phyloP scores from a whole-genome alignment of 139 green algal genomes.

The Picochlorum sp. region DNA sequence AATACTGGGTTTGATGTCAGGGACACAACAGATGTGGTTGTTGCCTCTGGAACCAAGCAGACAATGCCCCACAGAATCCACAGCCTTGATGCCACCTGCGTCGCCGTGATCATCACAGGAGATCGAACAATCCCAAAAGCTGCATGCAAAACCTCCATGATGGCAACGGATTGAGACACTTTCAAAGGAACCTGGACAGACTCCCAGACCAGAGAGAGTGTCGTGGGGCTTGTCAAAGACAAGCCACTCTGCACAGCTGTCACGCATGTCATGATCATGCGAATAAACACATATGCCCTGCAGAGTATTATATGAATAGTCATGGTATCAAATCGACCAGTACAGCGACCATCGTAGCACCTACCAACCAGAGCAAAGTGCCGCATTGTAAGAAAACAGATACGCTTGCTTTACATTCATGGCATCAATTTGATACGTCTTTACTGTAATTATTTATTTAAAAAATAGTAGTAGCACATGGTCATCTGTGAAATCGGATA shows the following conservation, averaged over 20 bases:
- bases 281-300: constrained; percentile 61
- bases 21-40: constrained; percentile 15
- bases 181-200: constrained; percentile 64
- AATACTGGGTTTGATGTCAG: neutral
- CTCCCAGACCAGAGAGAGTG: constrained; percentile 22
- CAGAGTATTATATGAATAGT: neutral
- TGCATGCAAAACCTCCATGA: constrained; percentile 80
- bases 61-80: constrained; percentile 83
- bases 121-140: constrained; percentile 68
- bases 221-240: neutral
- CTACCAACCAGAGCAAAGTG: constrained; percentile 48
- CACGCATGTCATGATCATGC: constrained; percentile 26
- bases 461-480: too few relatives aligned
- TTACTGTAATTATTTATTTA: neutral
- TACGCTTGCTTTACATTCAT: constrained; percentile 35
- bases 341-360: neutral
- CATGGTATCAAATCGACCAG: neutral
- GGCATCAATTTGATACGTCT: neutral
- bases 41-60: constrained; percentile 32
- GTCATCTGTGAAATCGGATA: neutral
- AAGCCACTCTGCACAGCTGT: neutral
- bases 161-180: constrained; percentile 70
- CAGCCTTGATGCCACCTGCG: constrained; percentile 75
- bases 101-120: constrained; percentile 75
- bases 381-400: constrained; percentile 58